Conservation (phyloP, 2,329 filamentous ascomycete species). For the Davidsoniella virescens region DNA sequence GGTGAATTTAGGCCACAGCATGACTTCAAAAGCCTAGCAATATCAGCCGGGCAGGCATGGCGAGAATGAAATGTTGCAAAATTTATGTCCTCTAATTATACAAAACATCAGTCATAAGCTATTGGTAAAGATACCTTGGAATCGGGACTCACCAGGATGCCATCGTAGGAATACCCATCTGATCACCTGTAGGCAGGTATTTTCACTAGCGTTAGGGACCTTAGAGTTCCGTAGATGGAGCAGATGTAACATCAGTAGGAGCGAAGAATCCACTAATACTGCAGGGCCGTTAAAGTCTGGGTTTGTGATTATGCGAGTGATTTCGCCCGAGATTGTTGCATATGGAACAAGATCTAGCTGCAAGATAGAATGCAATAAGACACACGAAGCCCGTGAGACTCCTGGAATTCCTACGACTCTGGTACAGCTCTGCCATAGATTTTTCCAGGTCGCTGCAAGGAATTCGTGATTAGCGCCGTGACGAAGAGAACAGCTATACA, state of each 20-base stretch:
- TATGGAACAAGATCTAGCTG: conserved; percentile 49
- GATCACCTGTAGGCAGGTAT: conserved; percentile 54
- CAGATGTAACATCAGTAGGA: conserved; percentile 54
- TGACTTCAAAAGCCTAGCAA: conserved; percentile 52
- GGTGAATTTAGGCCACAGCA: conserved; percentile 41
- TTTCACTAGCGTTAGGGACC: conserved; percentile 50
- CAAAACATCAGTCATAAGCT: conserved; percentile 6
- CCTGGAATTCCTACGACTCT: conserved; percentile 53
- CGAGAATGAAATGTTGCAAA: conserved; percentile 49
- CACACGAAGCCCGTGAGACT: conserved; percentile 62
- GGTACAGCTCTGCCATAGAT: conserved; percentile 58
- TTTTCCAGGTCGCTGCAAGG: conserved; percentile 40
- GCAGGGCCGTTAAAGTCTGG: conserved; percentile 72
- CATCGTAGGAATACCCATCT: conserved; percentile 72
- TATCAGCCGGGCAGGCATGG: conserved; percentile 47
- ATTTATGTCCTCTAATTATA: conserved; percentile 40
- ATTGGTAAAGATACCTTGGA: neutral
- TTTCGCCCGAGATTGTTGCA: conserved; percentile 48
- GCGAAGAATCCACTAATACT: conserved; percentile 60
- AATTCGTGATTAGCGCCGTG: conserved; percentile 8
- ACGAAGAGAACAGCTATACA: conserved; percentile 19
- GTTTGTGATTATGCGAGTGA: conserved; percentile 56
- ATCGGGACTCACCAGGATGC: conserved; percentile 50
- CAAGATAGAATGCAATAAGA: conserved; percentile 54
- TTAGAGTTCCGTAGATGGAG: conserved; percentile 49